Evolutionary conservation across 192 early-diverging fungal species (phyloP).

Genomic region (Gamsiella multidivaricata): DNA sequence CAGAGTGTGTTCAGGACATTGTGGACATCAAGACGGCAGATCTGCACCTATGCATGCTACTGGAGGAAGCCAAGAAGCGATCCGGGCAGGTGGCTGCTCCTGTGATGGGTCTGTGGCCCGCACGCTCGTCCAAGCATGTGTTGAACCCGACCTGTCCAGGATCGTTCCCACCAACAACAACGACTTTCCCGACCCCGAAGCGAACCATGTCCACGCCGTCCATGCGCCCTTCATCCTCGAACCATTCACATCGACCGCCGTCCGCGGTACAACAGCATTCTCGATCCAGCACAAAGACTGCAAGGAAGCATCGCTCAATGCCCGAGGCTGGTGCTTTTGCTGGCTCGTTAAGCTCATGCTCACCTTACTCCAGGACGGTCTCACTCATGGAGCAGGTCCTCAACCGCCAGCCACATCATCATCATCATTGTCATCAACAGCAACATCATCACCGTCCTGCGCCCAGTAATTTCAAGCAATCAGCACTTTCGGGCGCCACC

Average conservation of each 20-base stretch:
- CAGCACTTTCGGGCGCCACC: constrained; percentile 19
- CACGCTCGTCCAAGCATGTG: constrained; percentile 16
- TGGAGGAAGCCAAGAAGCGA: constrained; percentile 36
- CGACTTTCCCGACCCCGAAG: constrained; percentile 19
- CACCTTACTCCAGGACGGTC: constrained; percentile 20
- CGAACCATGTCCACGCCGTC: constrained; percentile 29
- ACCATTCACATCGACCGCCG: background rate
- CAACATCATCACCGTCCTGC: constrained; percentile 9
- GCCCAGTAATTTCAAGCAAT: constrained; percentile 43
- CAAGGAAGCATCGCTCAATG: constrained; percentile 23
- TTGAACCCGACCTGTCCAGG: constrained; percentile 29
- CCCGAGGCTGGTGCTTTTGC: constrained; percentile 2
- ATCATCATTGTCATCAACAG: constrained; percentile 14
- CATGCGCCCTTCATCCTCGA: background rate
- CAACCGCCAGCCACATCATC: constrained; percentile 38
- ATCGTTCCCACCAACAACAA: constrained; percentile 3
- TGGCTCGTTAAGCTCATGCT: background rate
- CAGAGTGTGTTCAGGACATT: background rate
- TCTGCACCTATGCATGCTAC: constrained; percentile 31
- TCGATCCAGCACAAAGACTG: constrained; percentile 3
- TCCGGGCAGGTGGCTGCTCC: constrained; percentile 19
- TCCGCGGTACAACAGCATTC: background rate
- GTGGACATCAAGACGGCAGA: constrained; percentile 26
- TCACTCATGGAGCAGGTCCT: constrained; percentile 52
- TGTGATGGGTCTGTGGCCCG: constrained; percentile 35